phyloP scores from a whole-genome alignment of 805 yeast species.

The Candida verbasci region DNA sequence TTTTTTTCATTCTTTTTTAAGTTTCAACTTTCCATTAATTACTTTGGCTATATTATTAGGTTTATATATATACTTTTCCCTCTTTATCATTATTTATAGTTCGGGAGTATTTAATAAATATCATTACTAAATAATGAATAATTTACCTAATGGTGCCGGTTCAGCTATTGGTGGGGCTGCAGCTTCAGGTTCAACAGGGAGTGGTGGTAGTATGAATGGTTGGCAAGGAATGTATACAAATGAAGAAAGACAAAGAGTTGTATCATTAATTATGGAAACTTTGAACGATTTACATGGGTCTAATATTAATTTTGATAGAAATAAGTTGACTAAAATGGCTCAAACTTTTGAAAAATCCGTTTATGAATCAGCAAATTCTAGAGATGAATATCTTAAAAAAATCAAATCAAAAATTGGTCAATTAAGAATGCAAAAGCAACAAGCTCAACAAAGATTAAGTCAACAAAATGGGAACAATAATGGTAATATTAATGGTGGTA shows the following conservation, averaged over 20 bases:
- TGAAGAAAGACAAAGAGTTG: slow-evolving; percentile 37
- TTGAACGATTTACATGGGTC: slow-evolving; percentile 33
- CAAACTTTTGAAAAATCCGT: slow-evolving; percentile 69
- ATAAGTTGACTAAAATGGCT: slow-evolving; percentile 44
- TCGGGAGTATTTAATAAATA: too few relatives aligned
- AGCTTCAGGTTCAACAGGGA: neutral
- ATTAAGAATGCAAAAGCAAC: slow-evolving; percentile 23
- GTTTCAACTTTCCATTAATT: too few relatives aligned
- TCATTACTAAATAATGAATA: slow-evolving; percentile 3
- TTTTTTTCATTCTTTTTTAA: too few relatives aligned
- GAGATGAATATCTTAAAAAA: slow-evolving; percentile 50
- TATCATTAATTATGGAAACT: slow-evolving; percentile 32
- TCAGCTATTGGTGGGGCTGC: slow-evolving; percentile 1
- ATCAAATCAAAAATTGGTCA: slow-evolving; percentile 37
- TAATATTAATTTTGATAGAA: slow-evolving; percentile 23
- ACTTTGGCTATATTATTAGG: too few relatives aligned
- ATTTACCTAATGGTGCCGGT: slow-evolving; percentile 3
- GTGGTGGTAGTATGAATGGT: neutral
- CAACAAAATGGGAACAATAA: slow-evolving; percentile 15
- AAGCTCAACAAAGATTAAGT: slow-evolving; percentile 15
- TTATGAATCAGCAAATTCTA: slow-evolving; percentile 52
- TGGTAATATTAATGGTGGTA: slow-evolving; percentile 17
- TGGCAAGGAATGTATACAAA: slow-evolving; percentile 17
- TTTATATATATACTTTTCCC: too few relatives aligned
- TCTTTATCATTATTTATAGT: too few relatives aligned